phyloP scores from a whole-genome alignment of 1,284 basidiomycete genomes.

The Naganishia sp. region DNA sequence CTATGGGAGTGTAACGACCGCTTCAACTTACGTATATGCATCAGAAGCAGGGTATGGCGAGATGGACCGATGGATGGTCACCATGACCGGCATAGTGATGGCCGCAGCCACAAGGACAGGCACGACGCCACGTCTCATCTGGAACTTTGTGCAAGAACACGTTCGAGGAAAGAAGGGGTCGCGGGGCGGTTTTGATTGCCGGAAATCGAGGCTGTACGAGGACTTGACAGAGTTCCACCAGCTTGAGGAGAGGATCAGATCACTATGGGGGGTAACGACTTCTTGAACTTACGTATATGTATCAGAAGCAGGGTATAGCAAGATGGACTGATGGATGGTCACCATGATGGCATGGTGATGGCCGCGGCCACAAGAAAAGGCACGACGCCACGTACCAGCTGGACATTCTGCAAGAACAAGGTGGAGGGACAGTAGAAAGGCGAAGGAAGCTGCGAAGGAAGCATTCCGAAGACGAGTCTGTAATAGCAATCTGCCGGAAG shows the following conservation, averaged over 20 bases:
- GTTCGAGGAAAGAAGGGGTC: slow-evolving; percentile 1
- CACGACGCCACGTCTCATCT: neutral
- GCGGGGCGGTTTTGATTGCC: neutral
- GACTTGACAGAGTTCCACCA: slow-evolving; percentile 1
- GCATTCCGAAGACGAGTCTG: neutral
- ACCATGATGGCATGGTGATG: neutral
- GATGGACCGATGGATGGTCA: neutral
- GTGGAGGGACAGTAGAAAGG: neutral
- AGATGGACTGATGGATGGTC: neutral
- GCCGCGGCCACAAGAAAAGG: neutral
- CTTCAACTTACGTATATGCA: neutral
- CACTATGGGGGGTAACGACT: neutral
- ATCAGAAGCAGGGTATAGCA: neutral
- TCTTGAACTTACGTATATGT: neutral
- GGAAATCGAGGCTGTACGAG: neutral
- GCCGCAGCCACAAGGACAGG: neutral
- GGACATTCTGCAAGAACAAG: neutral
- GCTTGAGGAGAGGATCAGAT: neutral
- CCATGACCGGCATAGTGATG: neutral
- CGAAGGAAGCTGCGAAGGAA: too few species aligned
- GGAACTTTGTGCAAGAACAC: neutral
- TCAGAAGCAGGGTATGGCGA: neutral
- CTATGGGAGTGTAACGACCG: neutral
- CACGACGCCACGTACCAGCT: neutral
- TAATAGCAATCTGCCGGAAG: too few species aligned